A percentile compares a stretch with the other conserved stretches of the same genome.
Evolutionary conservation across 805 yeast species (phyloP).

Genomic region (Candida easanensis): DNA sequence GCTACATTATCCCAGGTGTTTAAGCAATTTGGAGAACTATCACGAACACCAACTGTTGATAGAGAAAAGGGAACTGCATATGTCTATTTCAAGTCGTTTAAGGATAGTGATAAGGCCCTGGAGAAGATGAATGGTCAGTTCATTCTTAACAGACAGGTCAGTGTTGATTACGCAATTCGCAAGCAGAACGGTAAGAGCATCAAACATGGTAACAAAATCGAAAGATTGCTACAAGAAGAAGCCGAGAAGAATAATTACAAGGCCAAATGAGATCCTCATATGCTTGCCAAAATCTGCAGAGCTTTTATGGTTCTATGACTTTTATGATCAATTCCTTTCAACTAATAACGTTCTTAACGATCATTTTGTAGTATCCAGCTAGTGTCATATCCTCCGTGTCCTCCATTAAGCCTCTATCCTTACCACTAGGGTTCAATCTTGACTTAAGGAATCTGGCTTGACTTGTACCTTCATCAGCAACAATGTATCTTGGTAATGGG

Average conservation of each 20-base stretch:
- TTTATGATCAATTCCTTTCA: too few relatives aligned
- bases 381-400: conserved; percentile 1
- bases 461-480: conserved; percentile 94
- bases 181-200: conserved; percentile 13
- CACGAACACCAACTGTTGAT: conserved; percentile 46
- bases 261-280: not conserved
- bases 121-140: conserved; percentile 63
- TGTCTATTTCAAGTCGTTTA: conserved; percentile 61
- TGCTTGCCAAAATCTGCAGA: too few relatives aligned
- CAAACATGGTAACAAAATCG: conserved; percentile 9
- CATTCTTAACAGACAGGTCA: conserved; percentile 62
- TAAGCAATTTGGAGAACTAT: conserved; percentile 63
- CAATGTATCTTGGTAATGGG: conserved; percentile 94
- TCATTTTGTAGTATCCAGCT: not conserved
- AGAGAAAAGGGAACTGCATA: conserved; percentile 63
- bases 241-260: conserved; percentile 12
- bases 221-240: conserved; percentile 6
- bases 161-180: conserved; percentile 36
- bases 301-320: too few relatives aligned
- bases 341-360: not conserved
- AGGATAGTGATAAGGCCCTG: conserved; percentile 69
- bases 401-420: conserved; percentile 3
- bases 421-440: conserved; percentile 69
- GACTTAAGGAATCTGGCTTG: conserved; percentile 94
- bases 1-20: conserved; percentile 49